Base-by-base conservation (phyloP, 306 rosid genomes). In the Vigna radiata region DNA sequence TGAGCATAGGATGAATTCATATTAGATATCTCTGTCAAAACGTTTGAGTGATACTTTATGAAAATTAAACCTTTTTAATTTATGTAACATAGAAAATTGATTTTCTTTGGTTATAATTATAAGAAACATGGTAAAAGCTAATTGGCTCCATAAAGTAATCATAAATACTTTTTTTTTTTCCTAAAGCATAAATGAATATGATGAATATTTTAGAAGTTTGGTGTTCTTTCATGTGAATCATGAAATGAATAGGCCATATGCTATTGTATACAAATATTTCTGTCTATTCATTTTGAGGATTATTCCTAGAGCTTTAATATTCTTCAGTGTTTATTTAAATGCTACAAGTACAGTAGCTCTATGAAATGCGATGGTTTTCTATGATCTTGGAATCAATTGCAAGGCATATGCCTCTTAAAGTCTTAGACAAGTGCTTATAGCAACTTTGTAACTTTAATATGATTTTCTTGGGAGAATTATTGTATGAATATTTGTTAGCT, bases 401-500 rank as follows among this genome's bases (percentile, higher is more conserved):
- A 48, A 18, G 41, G 17, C 14, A 58, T 59, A 29, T 65, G 47
- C 8, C 36, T 68, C 47, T 25, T 3, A 2, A 3, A 37, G 73
- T 61, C 70, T 49, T 29, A 55, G 3, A 19, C 54, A 66, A 73
- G 39, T 11, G 52, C 44, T 62, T 19, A 16, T 2, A 54, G 25
- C 29, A 48, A 54, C 72, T 63, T 78, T 54, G 72, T 31, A 56
- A 25, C 61, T 56, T 69, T 21, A 27, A 27, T 63, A 37, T 71
- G 54, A 17, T 72, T 72, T 17, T 19, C 62, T 52, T 61, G 33
- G 36, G 50, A 27, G 71, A 14, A 23, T 15, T 36, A 36, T 54
- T 72, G 72, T 78, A 61, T 82, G 79, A 75, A 47, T 78, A 46
- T 68, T 76, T 55, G 23, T 67, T 17, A 11, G 59, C 8, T 75